Evolutionary conservation across 306 rosid genomes (phyloP), one percentile per base, ranked within the genome.

Genomic region (Abrus pulchellus): DNA sequence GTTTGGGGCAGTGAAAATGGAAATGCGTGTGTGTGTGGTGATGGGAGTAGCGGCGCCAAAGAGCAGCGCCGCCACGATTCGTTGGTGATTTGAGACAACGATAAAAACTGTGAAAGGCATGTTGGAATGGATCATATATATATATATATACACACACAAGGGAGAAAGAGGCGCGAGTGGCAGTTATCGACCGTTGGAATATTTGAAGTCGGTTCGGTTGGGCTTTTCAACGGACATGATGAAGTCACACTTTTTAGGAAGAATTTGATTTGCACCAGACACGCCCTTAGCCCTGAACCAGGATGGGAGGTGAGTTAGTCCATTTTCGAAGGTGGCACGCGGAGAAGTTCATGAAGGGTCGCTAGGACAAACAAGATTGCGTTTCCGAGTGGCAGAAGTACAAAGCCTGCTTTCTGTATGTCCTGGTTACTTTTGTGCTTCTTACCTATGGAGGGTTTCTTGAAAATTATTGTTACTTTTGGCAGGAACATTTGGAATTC

Each of bases 371-470:
- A 82, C 87, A 86, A 83, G 96, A 90, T 13, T 95, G 97, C 38
- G 85, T 80, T 76, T 80, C 88, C 5, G 97, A 93, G 72, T 91
- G 99, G 99, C 83, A 87, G 60, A 89, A 91, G 43, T 95, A 93
- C 93, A 84, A 89, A 81, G 90, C 98, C 55, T 93, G 97, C 82
- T 95, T 29, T 89, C 92, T 45, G 98, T 93, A 83, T 38, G 87
- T 49, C 77, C 72, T 75, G 0, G n/a, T 74, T n/a, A 7, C 47
- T 28, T 32, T 1, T 44, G 0, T 20, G 6, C 29, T 13, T 61
- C 59, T 59, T n/a, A 54, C 66, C 43, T 27, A 2, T 38, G 52
- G 6, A 43, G 29, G 8, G 4, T 54, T 55, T 63, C 45, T 2
- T 77, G 34, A 54, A 13, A 1, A 48, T 69, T 68, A 9, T 11